Evolutionary conservation across 352 stramenopile genomes (phyloP).

Genomic region (Phytophthora fragariae): DNA sequence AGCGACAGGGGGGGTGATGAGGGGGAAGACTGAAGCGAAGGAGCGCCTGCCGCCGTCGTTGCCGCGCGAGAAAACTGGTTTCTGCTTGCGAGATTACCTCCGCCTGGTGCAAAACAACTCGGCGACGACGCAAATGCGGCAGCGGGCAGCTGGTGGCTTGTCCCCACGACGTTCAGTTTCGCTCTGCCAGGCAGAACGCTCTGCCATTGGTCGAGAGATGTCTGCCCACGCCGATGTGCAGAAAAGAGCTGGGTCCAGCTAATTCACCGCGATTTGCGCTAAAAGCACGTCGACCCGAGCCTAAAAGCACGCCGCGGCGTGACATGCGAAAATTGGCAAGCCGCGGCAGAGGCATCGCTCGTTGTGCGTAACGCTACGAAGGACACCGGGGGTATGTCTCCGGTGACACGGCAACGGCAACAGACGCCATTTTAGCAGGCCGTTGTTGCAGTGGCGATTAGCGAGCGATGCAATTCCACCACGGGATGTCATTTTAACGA

Average conservation of each 20-base stretch:
- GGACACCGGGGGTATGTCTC: constrained; percentile 5
- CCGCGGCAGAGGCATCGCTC: background rate
- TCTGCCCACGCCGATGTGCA: constrained; percentile 14
- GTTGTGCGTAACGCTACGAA: constrained; percentile 10
- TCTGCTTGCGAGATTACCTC: constrained; percentile 34
- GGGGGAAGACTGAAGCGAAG: background rate
- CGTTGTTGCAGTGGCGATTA: background rate
- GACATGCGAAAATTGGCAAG: too few relatives aligned
- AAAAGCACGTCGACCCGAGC: constrained; percentile 17
- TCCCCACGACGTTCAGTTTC: constrained; percentile 45
- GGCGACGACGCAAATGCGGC: constrained; percentile 34
- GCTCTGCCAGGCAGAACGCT: constrained; percentile 13
- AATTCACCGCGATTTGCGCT: constrained; percentile 34
- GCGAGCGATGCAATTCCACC: background rate
- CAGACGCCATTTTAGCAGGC: background rate
- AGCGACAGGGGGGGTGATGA: background rate
- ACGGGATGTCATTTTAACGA: constrained; percentile 26
- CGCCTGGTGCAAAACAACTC: constrained; percentile 41
- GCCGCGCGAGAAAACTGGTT: constrained; percentile 26
- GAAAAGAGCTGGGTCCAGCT: constrained; percentile 16
- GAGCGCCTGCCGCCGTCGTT: constrained; percentile 20
- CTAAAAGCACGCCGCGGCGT: constrained; percentile 16
- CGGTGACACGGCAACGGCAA: background rate
- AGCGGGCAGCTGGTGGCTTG: constrained; percentile 12
- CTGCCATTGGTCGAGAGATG: constrained; percentile 33